Conservation (phyloP, 2,329 filamentous ascomycete species). For the Acarospora socialis region DNA sequence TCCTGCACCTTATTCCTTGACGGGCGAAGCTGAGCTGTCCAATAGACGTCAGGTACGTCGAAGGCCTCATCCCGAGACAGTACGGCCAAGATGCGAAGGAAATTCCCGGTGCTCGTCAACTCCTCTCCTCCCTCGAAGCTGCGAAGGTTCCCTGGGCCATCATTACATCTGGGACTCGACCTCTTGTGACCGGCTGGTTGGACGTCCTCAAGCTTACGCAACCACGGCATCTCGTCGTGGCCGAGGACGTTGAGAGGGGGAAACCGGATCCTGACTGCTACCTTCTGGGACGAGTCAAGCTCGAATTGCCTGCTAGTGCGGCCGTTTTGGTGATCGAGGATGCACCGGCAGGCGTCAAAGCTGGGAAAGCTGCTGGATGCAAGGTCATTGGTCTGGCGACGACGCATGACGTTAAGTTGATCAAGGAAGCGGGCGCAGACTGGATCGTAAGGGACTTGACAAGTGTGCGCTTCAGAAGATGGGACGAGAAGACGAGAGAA, state of each 20-base stretch:
- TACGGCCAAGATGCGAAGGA: conserved; percentile 69
- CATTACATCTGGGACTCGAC: conserved; percentile 44
- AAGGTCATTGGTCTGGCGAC: conserved; percentile 73
- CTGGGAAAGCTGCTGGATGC: conserved; percentile 77
- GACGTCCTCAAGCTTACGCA: conserved; percentile 48
- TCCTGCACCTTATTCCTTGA: not conserved
- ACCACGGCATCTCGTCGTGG: conserved; percentile 55
- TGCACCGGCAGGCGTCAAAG: conserved; percentile 67
- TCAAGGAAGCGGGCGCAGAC: conserved; percentile 64
- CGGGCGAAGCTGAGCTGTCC: no score
- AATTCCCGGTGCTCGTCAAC: conserved; percentile 64
- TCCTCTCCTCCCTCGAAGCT: conserved; percentile 53
- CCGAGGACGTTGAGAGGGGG: conserved; percentile 59
- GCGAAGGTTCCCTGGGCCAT: conserved; percentile 66
- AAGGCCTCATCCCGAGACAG: conserved; percentile 60
- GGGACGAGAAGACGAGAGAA: conserved; percentile 39
- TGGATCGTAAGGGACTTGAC: conserved; percentile 72
- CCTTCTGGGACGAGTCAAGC: conserved; percentile 47
- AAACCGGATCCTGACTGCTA: conserved; percentile 71
- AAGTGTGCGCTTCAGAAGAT: conserved; percentile 51
- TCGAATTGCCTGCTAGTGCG: conserved; percentile 35
- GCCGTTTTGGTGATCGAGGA: conserved; percentile 71
- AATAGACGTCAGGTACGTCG: conserved; percentile 63
- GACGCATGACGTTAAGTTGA: conserved; percentile 61
- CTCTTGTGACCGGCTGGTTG: conserved; percentile 59